Evolutionary conservation across 2,329 filamentous ascomycete species (phyloP), one percentile per base, ranked within the genome.

Genomic region (Penicillium nordicum): DNA sequence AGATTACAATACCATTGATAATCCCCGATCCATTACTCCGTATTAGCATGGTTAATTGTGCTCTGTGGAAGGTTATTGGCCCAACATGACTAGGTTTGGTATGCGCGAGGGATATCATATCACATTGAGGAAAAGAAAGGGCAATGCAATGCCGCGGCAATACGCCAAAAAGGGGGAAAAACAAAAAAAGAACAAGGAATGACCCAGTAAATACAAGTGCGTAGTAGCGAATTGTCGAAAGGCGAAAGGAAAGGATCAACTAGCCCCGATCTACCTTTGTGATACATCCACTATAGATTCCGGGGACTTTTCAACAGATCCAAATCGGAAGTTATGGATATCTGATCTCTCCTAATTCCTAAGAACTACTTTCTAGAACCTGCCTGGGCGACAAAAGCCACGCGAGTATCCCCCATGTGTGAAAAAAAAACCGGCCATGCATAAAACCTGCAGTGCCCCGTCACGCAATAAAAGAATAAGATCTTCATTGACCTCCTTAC

Each of bases 391-490:
- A 57, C 53, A 58, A 37, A 62, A 59, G 42, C 58, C 60, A 62
- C 58, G 60, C 60, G 60, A 57, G 41, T 48, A 32, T 34, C 41
- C 25, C 25, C 40, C 57, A 57, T 57, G 50, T 54, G 55, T 57
- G 10, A 14, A 32, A 5, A 32, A 10, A 45, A 40, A 55, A 32
- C 40, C 29, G 40, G 23, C 25, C 25, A 29, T 63, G 61, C 58
- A 63, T 61, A 61, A 59, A 63, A 57, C 37, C 60, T 50, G 45
- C 46, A 16, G 4, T 56, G 34, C 9, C 49, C 43, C 50, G 14
- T 50, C 36, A 45, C 30, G 23, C 36, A 21, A 27, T 25, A 37
- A 11, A 23, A 46, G 23, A 23, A 30, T 29, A 50, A 34, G 53
- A 55, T 52, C 48, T 46, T 36, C 18, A 25, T 32, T 30, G 16